Base-by-base conservation (phyloP, 257 asterid genomes). In the Solanum pimpinellifolium region DNA sequence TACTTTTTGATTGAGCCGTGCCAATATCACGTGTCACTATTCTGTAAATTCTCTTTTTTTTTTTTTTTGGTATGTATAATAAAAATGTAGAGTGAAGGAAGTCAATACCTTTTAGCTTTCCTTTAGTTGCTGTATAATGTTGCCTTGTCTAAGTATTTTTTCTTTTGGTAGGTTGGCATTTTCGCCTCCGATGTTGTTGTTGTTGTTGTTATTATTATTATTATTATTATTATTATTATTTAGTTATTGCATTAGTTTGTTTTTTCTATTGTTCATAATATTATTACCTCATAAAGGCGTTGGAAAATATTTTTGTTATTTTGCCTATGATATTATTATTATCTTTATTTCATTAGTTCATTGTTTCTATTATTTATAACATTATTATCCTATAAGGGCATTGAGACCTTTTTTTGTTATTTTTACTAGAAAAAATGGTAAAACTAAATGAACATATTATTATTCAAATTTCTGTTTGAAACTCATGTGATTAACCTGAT, bases 1-100 rank as follows among this genome's bases (percentile, higher is more conserved):
- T 82, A 29, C 86, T 87, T 90, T 88, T 90, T 84, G 42, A 90
- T 90, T 90, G 92, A 90, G 92, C 90, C 92, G 90, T 86, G 92
- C 92, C 92, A 88, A 88, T 90, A 90, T 90, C 92, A 88, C 92
- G 89, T 86, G 35, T 7, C 29, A 9, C 29, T 80, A 29, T 18
- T 80, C 18, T 80, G 16, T 5, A 27, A 46, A 5, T 25, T 46
- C 59, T 15, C 21, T 49, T 14, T 0, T 15, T 1, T 47, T 47
- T 1, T 4, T 23, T 60, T 25, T 11, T 62, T n/a, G n/a, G 11
- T 27, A 18, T 27, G 9, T 15, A n/a, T 27, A 80, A 18, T 52
- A 52, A 52, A 52, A 52, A 49, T 42, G 47, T 80, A 27, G 9
- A 77, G 18, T 5, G 84, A 16, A 46, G 66, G 18, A 27, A 78